phyloP scores from a whole-genome alignment of 2,329 filamentous ascomycete species.

The Apiospora marii region DNA sequence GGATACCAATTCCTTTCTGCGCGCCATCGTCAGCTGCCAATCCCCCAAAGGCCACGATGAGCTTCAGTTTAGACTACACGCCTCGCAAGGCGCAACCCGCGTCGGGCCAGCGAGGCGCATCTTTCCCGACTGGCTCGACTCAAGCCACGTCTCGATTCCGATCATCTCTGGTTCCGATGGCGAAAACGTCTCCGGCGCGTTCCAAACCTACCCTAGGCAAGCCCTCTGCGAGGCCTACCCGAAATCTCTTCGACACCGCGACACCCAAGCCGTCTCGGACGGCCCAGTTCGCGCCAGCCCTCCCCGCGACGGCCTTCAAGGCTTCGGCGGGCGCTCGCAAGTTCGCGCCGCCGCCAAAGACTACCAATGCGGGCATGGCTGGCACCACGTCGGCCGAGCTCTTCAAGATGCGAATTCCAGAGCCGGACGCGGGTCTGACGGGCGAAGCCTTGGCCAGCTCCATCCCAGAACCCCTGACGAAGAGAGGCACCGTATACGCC shows the following conservation, averaged over 20 bases:
- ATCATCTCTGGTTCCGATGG: constrained; percentile 44
- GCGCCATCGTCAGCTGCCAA: constrained; percentile 26
- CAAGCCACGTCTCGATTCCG: constrained; percentile 40
- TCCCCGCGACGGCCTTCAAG: constrained; percentile 38
- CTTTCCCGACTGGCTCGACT: constrained; percentile 36
- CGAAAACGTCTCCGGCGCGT: constrained; percentile 37
- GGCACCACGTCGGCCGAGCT: constrained; percentile 59
- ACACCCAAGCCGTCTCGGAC: constrained; percentile 38
- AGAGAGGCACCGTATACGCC: constrained; percentile 64
- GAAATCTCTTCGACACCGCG: constrained; percentile 43
- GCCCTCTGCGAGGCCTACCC: constrained; percentile 32
- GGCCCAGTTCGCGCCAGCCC: constrained; percentile 39
- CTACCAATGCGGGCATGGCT: constrained; percentile 57
- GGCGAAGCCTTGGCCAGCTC: constrained; percentile 62
- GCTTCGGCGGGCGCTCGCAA: constrained; percentile 37
- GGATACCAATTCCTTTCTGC: constrained; percentile 20
- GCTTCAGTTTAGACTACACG: constrained; percentile 32
- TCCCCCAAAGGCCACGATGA: constrained; percentile 35
- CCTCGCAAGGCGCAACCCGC: constrained; percentile 40
- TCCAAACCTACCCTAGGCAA: constrained; percentile 34
- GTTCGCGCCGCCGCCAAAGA: constrained; percentile 44
- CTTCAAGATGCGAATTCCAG: constrained; percentile 66
- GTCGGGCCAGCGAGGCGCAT: constrained; percentile 40
- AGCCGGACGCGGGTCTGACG: constrained; percentile 62
- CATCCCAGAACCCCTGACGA: constrained; percentile 60